phyloP scores from a whole-genome alignment of 2,329 filamentous ascomycete genomes.

The Trichoderma afroharzianum region DNA sequence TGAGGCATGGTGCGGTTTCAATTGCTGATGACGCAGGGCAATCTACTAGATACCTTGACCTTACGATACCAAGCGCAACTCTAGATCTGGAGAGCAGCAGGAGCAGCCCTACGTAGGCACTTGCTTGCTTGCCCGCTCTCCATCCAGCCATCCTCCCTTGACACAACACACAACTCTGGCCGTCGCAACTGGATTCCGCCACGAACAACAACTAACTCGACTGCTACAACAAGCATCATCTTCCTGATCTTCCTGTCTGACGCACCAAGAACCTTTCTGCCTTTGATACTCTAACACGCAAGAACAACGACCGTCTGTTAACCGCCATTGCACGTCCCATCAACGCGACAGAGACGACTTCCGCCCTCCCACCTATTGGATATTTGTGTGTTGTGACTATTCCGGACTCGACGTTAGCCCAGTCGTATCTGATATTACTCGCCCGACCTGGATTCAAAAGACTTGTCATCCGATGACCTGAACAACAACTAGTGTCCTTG shows the following conservation, averaged over 20 bases:
- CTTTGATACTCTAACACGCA: neutral
- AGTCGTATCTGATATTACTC: neutral
- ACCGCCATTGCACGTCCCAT: neutral
- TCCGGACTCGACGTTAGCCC: neutral
- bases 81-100: neutral
- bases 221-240: neutral
- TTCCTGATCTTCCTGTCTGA: neutral
- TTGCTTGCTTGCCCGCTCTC: neutral
- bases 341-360: neutral
- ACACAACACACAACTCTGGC: neutral
- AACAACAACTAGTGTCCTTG: constrained; percentile 24
- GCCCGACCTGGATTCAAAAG: neutral
- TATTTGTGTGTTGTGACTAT: neutral
- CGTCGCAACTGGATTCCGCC: neutral
- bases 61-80: neutral
- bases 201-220: constrained; percentile 1
- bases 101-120: neutral
- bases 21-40: constrained; percentile 13
- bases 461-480: constrained; percentile 30
- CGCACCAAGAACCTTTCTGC: neutral
- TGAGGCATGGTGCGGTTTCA: constrained; percentile 12
- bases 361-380: neutral
- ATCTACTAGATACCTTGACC: neutral
- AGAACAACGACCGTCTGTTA: neutral
- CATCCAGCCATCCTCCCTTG: neutral